Base-by-base conservation (phyloP, 768 basidiomycete species). In the Psilocybe azurescens region DNA sequence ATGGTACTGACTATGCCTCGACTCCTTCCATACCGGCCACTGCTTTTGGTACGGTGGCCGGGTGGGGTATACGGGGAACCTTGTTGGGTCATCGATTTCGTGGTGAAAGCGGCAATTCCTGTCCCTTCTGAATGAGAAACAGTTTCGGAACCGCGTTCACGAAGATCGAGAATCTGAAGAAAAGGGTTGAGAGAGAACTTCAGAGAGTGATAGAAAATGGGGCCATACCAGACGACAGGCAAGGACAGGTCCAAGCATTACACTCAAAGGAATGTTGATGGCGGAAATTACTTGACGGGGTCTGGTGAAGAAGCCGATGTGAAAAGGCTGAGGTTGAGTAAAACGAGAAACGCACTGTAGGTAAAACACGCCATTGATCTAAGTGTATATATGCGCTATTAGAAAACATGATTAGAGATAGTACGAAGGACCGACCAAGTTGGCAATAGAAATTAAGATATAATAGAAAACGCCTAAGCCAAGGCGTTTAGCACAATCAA, bases 311-410 rank as follows among this genome's bases (percentile, higher is more conserved):
- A 64, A 53, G 64, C n/a, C n/a, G 53, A 29, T 63, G 46, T 60
- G 54, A 56, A 58, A 56, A 50, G 38, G 18, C n/a, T 18, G 59
- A 47, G 32, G 18, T 56, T 48, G 54, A 59, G 5, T 20, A 57
- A 58, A 47, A 57, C 48, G 29, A 32, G 54, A 39, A 14, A 59
- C 88, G 65, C 66, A 91, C 90, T 93, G 91, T n/a, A 93, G 83
- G 73, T 93, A 93, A 72, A 93, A 93, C 38, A 93, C 88, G 47
- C 91, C 91, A 65, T 93, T 93, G 71, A 93, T 86, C 82, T 83
- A 8, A 8, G 29, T 13, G 33, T 28, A 36, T 41, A 33, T 33
- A 33, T 33, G 33, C 33, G 33, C 30, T 33, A 46, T 64, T 53
- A 59, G n/a, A 14, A 54, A 24, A 38, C 53, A 54, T 41, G 5